Percentiles rank a stretch among this genome's conserved stretches.
These are phyloP conservation scores for Neurospora sp. DNA, from an alignment of 495 filamentous ascomycete species.

Conservation along the genomic window DNA sequence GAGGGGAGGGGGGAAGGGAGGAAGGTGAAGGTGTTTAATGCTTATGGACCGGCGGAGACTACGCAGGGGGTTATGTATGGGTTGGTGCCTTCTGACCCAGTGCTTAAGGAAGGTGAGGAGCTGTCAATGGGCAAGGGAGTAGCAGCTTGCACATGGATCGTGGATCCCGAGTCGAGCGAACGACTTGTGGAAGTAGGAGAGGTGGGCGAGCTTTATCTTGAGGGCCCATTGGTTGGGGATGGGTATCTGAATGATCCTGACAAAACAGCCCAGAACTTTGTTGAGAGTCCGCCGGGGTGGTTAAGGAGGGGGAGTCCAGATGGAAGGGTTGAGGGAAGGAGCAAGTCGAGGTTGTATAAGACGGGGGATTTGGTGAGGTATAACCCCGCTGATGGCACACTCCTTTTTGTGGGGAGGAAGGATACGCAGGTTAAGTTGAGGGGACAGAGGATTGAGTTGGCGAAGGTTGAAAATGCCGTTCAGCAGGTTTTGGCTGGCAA, in stretches of 20 bases:
- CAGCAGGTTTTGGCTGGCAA: conserved; percentile 3
- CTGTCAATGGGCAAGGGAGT: neutral
- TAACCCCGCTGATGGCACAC: conserved; percentile 24
- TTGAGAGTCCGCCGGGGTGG: conserved; percentile 11
- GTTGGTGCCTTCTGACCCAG: neutral
- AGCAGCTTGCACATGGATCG: conserved; percentile 30
- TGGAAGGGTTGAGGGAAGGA: neutral
- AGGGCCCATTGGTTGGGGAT: conserved; percentile 41
- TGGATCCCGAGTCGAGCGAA: conserved; percentile 50
- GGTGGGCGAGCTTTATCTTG: conserved; percentile 68
- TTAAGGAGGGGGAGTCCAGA: neutral
- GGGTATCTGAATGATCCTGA: conserved; percentile 64
- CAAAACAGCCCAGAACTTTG: conserved; percentile 43
- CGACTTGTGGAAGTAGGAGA: conserved; percentile 53
- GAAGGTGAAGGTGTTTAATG: conserved; percentile 16
- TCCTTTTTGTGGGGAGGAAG: conserved; percentile 24
- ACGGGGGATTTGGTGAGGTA: conserved; percentile 48
- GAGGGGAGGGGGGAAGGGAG: neutral
- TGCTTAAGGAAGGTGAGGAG: too few species aligned
- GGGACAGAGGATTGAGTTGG: conserved; percentile 30
- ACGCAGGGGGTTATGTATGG: neutral
- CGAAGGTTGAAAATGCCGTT: conserved; percentile 21
- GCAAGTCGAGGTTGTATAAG: conserved; percentile 24
- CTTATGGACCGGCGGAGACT: conserved; percentile 38
- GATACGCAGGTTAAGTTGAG: conserved; percentile 34